Conservation (phyloP, 2,329 filamentous ascomycete genomes). For the Ophiostoma sp. region DNA sequence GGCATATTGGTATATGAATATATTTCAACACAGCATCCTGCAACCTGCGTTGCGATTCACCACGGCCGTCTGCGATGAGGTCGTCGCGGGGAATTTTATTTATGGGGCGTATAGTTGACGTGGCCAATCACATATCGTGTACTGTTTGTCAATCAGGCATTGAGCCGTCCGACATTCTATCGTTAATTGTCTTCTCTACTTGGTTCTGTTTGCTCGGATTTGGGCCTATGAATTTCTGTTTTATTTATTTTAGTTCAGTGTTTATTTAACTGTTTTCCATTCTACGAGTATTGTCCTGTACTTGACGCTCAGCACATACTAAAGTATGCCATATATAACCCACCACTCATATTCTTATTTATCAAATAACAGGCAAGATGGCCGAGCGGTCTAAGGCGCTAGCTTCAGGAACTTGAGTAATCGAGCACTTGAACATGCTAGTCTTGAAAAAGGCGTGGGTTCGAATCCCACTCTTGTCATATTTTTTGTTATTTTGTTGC, state of each 20-base stretch:
- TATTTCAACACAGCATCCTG: background rate
- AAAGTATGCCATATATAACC: background rate
- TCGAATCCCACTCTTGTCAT: constrained; percentile 25
- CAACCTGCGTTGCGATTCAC: no score
- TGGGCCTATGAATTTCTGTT: no score
- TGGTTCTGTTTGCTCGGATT: no score
- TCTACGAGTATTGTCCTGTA: background rate
- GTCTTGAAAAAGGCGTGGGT: constrained; percentile 23
- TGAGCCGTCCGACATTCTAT: no score
- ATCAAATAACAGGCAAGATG: constrained; percentile 20
- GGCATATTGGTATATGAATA: constrained; percentile 32
- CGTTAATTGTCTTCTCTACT: no score
- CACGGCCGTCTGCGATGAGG: background rate
- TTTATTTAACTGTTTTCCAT: no score
- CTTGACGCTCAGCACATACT: background rate
- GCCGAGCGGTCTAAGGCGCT: constrained; percentile 25
- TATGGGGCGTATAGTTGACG: background rate
- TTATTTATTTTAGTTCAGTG: no score
- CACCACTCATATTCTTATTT: background rate
- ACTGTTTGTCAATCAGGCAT: no score
- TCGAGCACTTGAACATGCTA: constrained; percentile 20
- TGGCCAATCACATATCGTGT: background rate
- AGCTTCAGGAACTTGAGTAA: constrained; percentile 12
- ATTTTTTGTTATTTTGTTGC: background rate
- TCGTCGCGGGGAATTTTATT: background rate